Evolutionary conservation across 176 grass and related monocot genomes (phyloP).

Genomic region (Alopecurus myosuroides): DNA sequence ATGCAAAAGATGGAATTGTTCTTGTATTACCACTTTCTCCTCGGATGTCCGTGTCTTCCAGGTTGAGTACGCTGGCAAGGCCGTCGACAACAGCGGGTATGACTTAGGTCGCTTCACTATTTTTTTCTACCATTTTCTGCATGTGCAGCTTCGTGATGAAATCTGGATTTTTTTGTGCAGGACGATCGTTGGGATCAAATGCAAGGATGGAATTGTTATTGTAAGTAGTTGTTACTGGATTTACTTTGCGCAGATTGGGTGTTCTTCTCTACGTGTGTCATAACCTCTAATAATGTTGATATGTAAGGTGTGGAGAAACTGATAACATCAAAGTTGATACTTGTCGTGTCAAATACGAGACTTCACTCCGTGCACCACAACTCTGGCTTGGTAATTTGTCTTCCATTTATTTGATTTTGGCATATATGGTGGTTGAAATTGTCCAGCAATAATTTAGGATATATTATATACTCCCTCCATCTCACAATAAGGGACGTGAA

Average conservation of each 20-base stretch:
- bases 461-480: too few relatives aligned
- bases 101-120: background rate
- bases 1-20: conserved; percentile 84
- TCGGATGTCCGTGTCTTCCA: conserved; percentile 75
- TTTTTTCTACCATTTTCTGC: background rate
- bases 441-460: background rate
- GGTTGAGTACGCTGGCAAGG: conserved; percentile 83
- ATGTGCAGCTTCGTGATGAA: background rate
- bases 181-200: conserved; percentile 80
- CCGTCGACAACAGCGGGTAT: conserved; percentile 77
- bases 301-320: conserved; percentile 75
- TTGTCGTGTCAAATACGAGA: conserved; percentile 58
- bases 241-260: background rate
- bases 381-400: conserved; percentile 59
- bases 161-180: conserved; percentile 24
- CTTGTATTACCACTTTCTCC: conserved; percentile 79
- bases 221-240: conserved; percentile 24
- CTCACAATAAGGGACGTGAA: too few relatives aligned
- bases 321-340: conserved; percentile 73
- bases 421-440: background rate
- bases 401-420: background rate
- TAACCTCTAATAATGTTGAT: conserved; percentile 10
- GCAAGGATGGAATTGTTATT: conserved; percentile 79
- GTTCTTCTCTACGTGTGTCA: background rate
- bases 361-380: conserved; percentile 66